Conservation (phyloP, 129 eudicot species). For the Sambucus nigra region DNA sequence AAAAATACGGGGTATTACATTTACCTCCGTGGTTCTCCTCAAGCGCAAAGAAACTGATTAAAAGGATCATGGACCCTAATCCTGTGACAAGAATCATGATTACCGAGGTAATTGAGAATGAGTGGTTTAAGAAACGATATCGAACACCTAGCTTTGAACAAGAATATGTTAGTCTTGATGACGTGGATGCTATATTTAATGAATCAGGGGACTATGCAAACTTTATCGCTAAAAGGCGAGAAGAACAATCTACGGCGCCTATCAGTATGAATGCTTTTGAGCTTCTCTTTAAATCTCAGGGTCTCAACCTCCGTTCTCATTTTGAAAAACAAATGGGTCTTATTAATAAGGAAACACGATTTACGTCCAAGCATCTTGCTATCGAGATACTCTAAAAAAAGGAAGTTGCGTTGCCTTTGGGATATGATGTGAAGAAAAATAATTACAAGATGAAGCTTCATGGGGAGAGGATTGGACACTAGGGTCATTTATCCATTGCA, state of each 20-base stretch:
- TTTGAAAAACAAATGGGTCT: constrained; percentile 62
- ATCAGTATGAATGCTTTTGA: constrained; percentile 59
- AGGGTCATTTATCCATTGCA: constrained; percentile 43
- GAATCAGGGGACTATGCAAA: too few relatives aligned
- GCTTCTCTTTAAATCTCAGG: too few relatives aligned
- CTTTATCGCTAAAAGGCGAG: too few relatives aligned
- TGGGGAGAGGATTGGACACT: constrained; percentile 45
- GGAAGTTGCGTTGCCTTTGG: constrained; percentile 43
- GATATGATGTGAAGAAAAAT: constrained; percentile 45
- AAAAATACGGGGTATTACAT: too few relatives aligned
- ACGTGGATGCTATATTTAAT: constrained; percentile 42
- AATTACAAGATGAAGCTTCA: too few relatives aligned
- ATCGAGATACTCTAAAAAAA: constrained; percentile 37
- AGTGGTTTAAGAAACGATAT: constrained; percentile 57
- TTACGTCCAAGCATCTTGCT: constrained; percentile 39
- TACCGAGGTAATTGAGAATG: constrained; percentile 47
- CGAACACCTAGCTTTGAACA: constrained; percentile 41
- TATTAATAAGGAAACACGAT: constrained; percentile 48
- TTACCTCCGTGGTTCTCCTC: too few relatives aligned
- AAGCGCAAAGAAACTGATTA: constrained; percentile 53
- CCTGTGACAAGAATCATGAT: constrained; percentile 45
- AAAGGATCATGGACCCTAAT: constrained; percentile 54
- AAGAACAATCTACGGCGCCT: constrained; percentile 28
- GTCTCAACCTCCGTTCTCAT: constrained; percentile 44
- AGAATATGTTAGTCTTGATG: constrained; percentile 44